These are phyloP conservation scores for Aspergillus funiculosus DNA, from an alignment of 495 filamentous ascomycete species.

Conservation along the genomic window DNA sequence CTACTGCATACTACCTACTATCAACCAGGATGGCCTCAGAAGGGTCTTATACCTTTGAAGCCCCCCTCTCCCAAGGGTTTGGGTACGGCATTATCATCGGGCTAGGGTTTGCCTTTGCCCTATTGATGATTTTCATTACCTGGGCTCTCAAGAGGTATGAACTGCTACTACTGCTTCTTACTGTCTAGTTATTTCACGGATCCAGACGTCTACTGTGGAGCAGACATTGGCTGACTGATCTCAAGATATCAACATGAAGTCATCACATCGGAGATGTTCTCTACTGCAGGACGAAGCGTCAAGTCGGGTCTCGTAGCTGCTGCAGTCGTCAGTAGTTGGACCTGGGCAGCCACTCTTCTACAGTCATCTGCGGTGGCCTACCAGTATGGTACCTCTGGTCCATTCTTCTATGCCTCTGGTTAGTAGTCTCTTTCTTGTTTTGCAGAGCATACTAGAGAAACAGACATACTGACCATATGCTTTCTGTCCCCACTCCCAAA, in stretches of 20 bases:
- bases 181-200: no score
- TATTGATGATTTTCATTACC: constrained; percentile 77
- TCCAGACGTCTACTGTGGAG: no score
- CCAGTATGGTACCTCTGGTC: constrained; percentile 85
- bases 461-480: neutral
- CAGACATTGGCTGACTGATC: neutral
- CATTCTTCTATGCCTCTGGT: constrained; percentile 79
- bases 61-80: constrained; percentile 62
- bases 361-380: constrained; percentile 89
- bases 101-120: constrained; percentile 67
- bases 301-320: constrained; percentile 92
- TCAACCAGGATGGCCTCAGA: no score
- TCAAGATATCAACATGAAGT: constrained; percentile 81
- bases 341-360: constrained; percentile 60
- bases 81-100: constrained; percentile 84
- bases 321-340: constrained; percentile 95
- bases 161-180: no score
- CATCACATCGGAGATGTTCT: constrained; percentile 97
- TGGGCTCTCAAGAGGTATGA: constrained; percentile 63
- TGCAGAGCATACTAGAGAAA: neutral
- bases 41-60: no score
- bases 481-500: no score
- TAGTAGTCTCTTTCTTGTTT: neutral
- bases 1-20: no score
- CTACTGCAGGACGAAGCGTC: constrained; percentile 86